Conservation (phyloP, 2,329 filamentous ascomycete genomes). For the Nemania sp. region DNA sequence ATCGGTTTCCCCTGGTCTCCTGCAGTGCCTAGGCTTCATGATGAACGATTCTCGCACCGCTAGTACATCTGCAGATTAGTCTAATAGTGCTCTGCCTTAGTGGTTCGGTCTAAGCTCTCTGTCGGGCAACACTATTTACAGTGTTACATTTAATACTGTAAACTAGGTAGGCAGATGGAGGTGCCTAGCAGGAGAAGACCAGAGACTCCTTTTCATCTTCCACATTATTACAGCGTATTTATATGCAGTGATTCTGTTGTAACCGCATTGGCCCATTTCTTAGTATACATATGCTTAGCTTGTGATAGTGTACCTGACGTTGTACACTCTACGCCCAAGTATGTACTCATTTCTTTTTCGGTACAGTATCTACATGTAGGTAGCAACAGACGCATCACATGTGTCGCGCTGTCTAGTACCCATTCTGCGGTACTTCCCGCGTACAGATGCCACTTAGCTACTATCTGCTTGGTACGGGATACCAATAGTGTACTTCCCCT, state of each 20-base stretch:
- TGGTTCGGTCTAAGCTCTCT: background rate
- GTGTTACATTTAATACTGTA: background rate
- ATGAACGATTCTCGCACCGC: constrained; percentile 2
- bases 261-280: too few species aligned
- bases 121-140: too few species aligned
- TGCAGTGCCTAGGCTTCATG: constrained; percentile 6
- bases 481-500: background rate
- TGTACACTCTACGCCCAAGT: background rate
- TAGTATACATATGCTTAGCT: background rate
- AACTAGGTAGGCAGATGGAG: background rate
- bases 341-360: too few species aligned
- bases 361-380: too few species aligned
- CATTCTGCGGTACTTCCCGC: background rate
- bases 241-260: too few species aligned
- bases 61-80: constrained; percentile 3
- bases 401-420: background rate
- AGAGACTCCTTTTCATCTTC: background rate
- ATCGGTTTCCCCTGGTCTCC: background rate
- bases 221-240: too few species aligned
- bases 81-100: background rate
- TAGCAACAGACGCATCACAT: too few species aligned
- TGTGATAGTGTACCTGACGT: background rate
- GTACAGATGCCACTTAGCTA: background rate
- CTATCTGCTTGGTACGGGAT: background rate
- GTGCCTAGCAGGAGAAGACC: background rate